Evolutionary conservation across 352 stramenopile species (phyloP), one percentile per base, ranked within the genome.

Genomic region (Phytophthora parvispora): DNA sequence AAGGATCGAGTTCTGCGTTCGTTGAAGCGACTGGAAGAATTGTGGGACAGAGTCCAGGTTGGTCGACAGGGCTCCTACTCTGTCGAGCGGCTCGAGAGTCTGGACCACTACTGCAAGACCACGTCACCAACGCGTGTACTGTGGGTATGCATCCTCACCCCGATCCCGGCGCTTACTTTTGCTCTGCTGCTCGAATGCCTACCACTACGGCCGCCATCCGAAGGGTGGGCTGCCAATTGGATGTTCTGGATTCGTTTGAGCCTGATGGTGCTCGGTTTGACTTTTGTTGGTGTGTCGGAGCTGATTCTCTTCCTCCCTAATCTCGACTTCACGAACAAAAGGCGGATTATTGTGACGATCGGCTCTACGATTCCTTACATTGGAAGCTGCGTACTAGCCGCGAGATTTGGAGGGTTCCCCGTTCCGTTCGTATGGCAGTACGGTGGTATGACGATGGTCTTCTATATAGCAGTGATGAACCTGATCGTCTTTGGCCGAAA

Each of bases 81-180:
- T 1, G 45, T 52, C 45, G 45, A 52, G 10, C 45, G 45, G n/a
- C 45, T 52, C 22, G 45, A 52, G 13, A 52, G 29, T 16, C 20
- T 58, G 29, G 50, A 58, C 22, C 22, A 45, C 6, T 58, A 58
- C 31, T 58, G 50, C 29, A 58, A 45, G 31, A 58, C 50, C 4
- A 45, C 29, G 10, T 57, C 50, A 1, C 24, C 15, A 12, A 57
- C 29, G 7, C 50, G 50, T 20, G 50, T 57, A 2, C 5, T 42
- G 6, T 6, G 43, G 29, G 50, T 58, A n/a, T 58, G 50, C 12
- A 9, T 43, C 18, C 9, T 58, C 20, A 58, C 50, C 6, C 50
- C 50, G 8, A n/a, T 24, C 6, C 50, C 50, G 13, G 50, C 50
- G 20, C 32, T 58, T 13, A 27, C 22, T 7, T 27, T 34, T 8